A percentile compares a stretch with the other conserved stretches of the same genome.
Conservation (phyloP, 805 yeast genomes). For the Jamesozyma jinghongensis region DNA sequence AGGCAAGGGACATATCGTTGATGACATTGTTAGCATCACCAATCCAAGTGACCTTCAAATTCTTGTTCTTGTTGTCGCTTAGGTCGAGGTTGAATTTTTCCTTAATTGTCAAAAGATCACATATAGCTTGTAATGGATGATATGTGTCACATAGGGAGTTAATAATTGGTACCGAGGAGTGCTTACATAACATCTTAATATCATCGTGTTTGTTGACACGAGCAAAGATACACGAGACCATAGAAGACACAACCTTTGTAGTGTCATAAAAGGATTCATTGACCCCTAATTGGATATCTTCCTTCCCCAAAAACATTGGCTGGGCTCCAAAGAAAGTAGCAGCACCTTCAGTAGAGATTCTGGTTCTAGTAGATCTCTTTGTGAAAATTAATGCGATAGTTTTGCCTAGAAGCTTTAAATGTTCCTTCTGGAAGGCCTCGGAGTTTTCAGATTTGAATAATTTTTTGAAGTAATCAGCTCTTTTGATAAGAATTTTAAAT, state of each 20-base stretch:
- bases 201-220: constrained; percentile 83
- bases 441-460: constrained; percentile 48
- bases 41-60: constrained; percentile 81
- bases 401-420: constrained; percentile 61
- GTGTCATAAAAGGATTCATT: constrained; percentile 89
- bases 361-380: constrained; percentile 91
- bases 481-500: constrained; percentile 56
- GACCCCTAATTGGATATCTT: constrained; percentile 93
- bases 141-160: constrained; percentile 87
- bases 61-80: constrained; percentile 21
- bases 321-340: constrained; percentile 87
- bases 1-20: constrained; percentile 85
- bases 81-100: constrained; percentile 52
- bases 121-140: constrained; percentile 93
- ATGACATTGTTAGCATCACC: constrained; percentile 96
- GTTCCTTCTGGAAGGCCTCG: constrained; percentile 30
- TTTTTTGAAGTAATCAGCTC: constrained; percentile 68
- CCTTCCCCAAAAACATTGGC: constrained; percentile 94
- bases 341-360: constrained; percentile 92
- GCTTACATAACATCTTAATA: constrained; percentile 63
- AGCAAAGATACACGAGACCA: constrained; percentile 97
- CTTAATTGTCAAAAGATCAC: constrained; percentile 79
- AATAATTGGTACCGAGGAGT: constrained; percentile 83
- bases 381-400: constrained; percentile 76
- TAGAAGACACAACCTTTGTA: constrained; percentile 79